Conservation (phyloP, 495 filamentous ascomycete species). For the Aspergillus ostianus region DNA sequence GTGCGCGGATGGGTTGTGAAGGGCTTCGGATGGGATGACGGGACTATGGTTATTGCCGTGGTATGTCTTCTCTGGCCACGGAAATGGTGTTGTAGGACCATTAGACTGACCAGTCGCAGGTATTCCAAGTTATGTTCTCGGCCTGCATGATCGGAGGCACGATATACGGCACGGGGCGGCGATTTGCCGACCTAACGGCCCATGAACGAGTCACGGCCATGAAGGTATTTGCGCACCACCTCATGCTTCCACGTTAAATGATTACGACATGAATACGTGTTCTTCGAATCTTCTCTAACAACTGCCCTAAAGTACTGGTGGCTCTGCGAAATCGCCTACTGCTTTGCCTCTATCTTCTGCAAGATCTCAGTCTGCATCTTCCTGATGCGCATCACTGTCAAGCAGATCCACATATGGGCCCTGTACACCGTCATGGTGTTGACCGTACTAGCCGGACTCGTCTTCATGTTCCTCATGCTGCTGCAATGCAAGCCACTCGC, state of each 20-base stretch:
- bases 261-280: too few species aligned
- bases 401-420: slow-evolving; percentile 31
- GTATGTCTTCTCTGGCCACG: slow-evolving; percentile 19
- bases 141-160: slow-evolving; percentile 41
- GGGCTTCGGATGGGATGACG: slow-evolving; percentile 45
- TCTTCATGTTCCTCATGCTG: slow-evolving; percentile 43
- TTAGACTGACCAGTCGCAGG: slow-evolving; percentile 13
- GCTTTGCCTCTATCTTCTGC: slow-evolving; percentile 40
- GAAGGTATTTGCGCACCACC: slow-evolving; percentile 22
- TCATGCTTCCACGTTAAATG: too few species aligned
- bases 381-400: slow-evolving; percentile 45
- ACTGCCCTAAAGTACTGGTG: slow-evolving; percentile 33
- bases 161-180: slow-evolving; percentile 36
- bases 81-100: background rate
- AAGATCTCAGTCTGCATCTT: slow-evolving; percentile 48
- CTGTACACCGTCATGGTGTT: slow-evolving; percentile 40
- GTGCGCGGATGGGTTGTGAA: slow-evolving; percentile 41
- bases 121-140: slow-evolving; percentile 38
- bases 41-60: slow-evolving; percentile 36
- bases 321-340: slow-evolving; percentile 44
- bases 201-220: slow-evolving; percentile 36
- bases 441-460: slow-evolving; percentile 32
- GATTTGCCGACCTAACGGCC: slow-evolving; percentile 24
- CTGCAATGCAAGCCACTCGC: slow-evolving; percentile 42
- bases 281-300: background rate